Conservation (phyloP, 257 asterid species). For the Rhazya stricta region DNA sequence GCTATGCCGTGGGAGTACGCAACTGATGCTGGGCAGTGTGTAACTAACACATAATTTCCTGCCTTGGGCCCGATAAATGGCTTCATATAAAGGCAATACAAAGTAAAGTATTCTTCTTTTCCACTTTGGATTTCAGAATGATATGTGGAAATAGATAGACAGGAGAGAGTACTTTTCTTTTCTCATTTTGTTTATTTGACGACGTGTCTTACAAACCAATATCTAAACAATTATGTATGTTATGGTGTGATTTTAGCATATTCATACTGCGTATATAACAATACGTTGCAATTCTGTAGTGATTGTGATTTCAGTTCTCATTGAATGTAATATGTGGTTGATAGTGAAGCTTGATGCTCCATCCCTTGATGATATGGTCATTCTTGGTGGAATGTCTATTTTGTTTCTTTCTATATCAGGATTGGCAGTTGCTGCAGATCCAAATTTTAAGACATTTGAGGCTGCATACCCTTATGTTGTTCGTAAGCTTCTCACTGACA, state of each 20-base stretch:
- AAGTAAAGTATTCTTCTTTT: background rate
- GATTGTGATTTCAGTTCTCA: background rate
- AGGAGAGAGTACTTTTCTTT: background rate
- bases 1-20: background rate
- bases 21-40: background rate
- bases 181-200: background rate
- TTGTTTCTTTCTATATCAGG: constrained; percentile 42
- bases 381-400: constrained; percentile 5
- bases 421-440: constrained; percentile 91
- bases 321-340: background rate
- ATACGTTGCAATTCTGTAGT: background rate
- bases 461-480: constrained; percentile 94
- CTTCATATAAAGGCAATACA: background rate
- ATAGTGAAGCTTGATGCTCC: background rate
- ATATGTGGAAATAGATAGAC: background rate
- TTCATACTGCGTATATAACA: background rate
- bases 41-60: background rate
- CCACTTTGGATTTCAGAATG: background rate
- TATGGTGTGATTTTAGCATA: background rate
- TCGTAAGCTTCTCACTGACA: constrained; percentile 86
- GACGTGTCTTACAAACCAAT: background rate
- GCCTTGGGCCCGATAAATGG: background rate
- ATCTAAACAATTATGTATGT: background rate
- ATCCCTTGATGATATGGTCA: constrained; percentile 6
- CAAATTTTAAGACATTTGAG: constrained; percentile 82